These are phyloP conservation scores for Suillus lakei DNA, from an alignment of 768 basidiomycete genomes.

Conservation along the genomic window DNA sequence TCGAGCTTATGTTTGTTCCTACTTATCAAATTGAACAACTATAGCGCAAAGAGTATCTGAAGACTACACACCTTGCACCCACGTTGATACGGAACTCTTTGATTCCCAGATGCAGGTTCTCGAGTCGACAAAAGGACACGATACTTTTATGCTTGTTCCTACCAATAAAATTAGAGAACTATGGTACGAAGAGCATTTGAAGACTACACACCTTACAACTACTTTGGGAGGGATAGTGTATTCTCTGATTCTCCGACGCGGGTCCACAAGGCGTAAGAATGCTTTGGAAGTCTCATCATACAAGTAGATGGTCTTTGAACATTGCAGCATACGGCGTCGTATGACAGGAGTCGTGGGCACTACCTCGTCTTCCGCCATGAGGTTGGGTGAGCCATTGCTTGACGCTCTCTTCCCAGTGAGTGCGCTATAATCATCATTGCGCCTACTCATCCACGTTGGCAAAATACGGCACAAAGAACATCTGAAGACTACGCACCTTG, in stretches of 20 bases:
- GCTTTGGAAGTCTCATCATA: not conserved
- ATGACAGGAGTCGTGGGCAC: no score
- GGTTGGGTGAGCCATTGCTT: no score
- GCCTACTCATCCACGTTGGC: no score
- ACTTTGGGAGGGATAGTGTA: not conserved
- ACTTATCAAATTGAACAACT: not conserved
- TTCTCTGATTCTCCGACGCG: not conserved
- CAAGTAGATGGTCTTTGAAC: no score
- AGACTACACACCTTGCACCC: not conserved
- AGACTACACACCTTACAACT: no score
- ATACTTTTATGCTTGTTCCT: constrained; percentile 13
- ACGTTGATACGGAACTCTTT: constrained; percentile 17
- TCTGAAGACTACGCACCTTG: not conserved
- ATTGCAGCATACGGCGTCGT: no score
- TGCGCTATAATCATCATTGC: no score
- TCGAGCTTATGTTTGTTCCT: not conserved
- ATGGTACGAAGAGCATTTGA: no score
- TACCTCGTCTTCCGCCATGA: no score
- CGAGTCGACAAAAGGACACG: constrained; percentile 41
- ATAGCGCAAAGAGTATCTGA: not conserved
- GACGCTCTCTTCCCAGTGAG: no score
- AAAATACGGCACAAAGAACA: constrained; percentile 38
- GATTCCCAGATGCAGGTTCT: constrained; percentile 27
- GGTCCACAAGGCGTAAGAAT: not conserved
- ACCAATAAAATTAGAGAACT: no score